A percentile compares a stretch with the other conserved stretches of the same genome.
These are phyloP conservation scores for Paramecium caudatum DNA, from an alignment of 73 alveolate species.

Conservation along the genomic window DNA sequence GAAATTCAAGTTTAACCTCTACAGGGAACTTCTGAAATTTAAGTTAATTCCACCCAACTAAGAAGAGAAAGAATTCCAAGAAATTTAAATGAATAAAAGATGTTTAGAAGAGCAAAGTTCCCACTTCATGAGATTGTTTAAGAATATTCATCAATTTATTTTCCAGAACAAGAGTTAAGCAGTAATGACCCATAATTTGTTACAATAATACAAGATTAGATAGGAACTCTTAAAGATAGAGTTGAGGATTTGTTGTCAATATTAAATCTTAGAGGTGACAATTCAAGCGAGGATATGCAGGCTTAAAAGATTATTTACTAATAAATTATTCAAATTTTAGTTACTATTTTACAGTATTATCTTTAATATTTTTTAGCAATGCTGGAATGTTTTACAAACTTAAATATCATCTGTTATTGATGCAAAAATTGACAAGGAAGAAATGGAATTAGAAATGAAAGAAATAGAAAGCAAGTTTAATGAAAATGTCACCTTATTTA, in stretches of 20 bases:
- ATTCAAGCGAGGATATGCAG: background rate
- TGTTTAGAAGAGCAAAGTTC: background rate
- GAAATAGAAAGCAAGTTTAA: slow-evolving; percentile 45
- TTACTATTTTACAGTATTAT: background rate
- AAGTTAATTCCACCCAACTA: background rate
- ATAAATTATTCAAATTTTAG: background rate
- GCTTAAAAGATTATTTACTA: background rate
- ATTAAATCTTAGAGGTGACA: slow-evolving; percentile 40
- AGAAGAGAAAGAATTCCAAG: slow-evolving; percentile 50
- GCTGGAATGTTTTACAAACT: slow-evolving; percentile 17
- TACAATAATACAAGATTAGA: background rate
- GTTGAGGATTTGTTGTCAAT: slow-evolving; percentile 15
- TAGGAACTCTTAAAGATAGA: background rate
- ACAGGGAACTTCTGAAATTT: background rate
- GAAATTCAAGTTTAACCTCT: slow-evolving; percentile 1
- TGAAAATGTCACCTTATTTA: slow-evolving; percentile 20
- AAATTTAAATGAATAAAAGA: slow-evolving; percentile 21
- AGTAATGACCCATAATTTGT: slow-evolving; percentile 56
- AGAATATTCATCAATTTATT: background rate
- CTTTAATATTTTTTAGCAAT: background rate
- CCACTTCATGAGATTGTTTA: slow-evolving; percentile 11
- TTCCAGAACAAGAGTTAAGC: slow-evolving; percentile 36
- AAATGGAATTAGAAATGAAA: slow-evolving; percentile 44
- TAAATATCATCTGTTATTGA: slow-evolving; percentile 11
- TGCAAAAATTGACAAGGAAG: slow-evolving; percentile 45